A percentile compares a stretch with the other conserved stretches of the same genome.
Conservation (phyloP, 441 rosid genomes). For the Populus tomentosa region DNA sequence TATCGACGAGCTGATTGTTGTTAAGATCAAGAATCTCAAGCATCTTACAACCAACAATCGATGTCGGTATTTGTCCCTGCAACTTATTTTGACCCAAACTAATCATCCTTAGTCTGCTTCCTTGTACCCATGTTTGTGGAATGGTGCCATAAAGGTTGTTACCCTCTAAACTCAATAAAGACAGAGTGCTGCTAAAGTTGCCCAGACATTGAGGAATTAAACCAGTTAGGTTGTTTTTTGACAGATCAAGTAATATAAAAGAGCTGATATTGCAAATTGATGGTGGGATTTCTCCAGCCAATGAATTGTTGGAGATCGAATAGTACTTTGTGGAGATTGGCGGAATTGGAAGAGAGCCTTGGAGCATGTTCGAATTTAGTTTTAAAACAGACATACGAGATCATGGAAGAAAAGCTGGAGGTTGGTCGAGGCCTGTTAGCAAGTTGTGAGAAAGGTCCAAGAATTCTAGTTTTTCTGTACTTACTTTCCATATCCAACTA, state of each 20-base stretch:
- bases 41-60: slow-evolving; percentile 9
- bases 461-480: not conserved
- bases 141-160: slow-evolving; percentile 27
- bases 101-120: not conserved
- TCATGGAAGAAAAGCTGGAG: too few relatives aligned
- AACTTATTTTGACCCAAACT: not conserved
- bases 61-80: not conserved
- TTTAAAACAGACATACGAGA: too few relatives aligned
- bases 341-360: not conserved
- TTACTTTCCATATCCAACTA: slow-evolving; percentile 4
- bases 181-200: not conserved
- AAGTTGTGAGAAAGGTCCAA: slow-evolving; percentile 20
- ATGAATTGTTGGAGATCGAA: not conserved
- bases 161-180: slow-evolving; percentile 8
- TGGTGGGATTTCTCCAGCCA: slow-evolving; percentile 22
- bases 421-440: not conserved
- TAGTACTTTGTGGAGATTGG: not conserved
- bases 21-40: slow-evolving; percentile 17
- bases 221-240: slow-evolving; percentile 16
- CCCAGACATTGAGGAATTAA: slow-evolving; percentile 11
- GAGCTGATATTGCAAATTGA: slow-evolving; percentile 21
- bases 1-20: slow-evolving; percentile 25
- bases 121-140: not conserved
- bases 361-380: too few relatives aligned
- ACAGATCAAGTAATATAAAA: slow-evolving; percentile 22